phyloP scores from a whole-genome alignment of 2,329 filamentous ascomycete species.

The Pleoardoris graminearum region DNA sequence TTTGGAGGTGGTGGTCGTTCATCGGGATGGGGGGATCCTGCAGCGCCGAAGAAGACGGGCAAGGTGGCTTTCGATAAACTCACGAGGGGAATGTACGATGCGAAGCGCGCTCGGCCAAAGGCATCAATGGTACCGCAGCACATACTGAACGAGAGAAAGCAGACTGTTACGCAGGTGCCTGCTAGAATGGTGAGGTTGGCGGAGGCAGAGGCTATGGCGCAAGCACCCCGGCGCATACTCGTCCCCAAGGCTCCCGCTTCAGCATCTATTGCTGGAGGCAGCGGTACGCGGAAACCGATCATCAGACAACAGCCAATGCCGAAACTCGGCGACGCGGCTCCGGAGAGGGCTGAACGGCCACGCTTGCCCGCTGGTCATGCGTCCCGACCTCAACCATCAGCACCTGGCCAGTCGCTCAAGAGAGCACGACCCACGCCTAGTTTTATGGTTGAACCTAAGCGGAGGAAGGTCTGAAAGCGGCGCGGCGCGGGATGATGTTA shows the following conservation, averaged over 20 bases:
- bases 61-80: slow-evolving; percentile 42
- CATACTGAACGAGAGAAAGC: slow-evolving; percentile 29
- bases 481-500: background rate
- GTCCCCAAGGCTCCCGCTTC: slow-evolving; percentile 33
- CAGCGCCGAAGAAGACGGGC: slow-evolving; percentile 39
- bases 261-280: slow-evolving; percentile 20
- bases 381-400: slow-evolving; percentile 17
- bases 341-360: slow-evolving; percentile 20
- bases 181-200: slow-evolving; percentile 38
- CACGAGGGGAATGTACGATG: slow-evolving; percentile 38
- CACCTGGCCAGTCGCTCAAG: slow-evolving; percentile 16
- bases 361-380: slow-evolving; percentile 33
- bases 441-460: slow-evolving; percentile 15
- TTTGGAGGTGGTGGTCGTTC: slow-evolving; percentile 20
- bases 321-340: slow-evolving; percentile 12
- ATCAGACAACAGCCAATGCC: slow-evolving; percentile 30
- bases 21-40: slow-evolving; percentile 26
- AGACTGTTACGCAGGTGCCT: slow-evolving; percentile 31
- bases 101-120: slow-evolving; percentile 36
- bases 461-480: slow-evolving; percentile 3
- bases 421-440: slow-evolving; percentile 10
- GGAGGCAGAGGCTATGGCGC: slow-evolving; percentile 18
- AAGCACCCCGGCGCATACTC: slow-evolving; percentile 28
- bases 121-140: slow-evolving; percentile 34
- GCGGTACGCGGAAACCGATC: slow-evolving; percentile 15